These are phyloP conservation scores for Ricinus communis DNA, from an alignment of 345 rosid species.

Conservation along the genomic window DNA sequence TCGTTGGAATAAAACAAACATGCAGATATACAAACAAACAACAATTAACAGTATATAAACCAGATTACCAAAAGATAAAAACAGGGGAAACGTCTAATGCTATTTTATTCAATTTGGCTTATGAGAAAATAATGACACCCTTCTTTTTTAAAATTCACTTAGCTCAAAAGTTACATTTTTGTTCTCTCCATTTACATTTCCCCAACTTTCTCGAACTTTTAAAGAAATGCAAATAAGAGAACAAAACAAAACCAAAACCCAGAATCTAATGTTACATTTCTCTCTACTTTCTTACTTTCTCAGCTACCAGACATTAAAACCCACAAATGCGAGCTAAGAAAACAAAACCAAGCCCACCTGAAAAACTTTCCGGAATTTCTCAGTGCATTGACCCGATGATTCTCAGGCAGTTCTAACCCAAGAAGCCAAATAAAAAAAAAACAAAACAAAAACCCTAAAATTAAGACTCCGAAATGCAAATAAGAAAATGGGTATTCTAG, in stretches of 20 bases:
- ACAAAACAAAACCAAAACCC: not conserved
- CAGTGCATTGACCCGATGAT: not conserved
- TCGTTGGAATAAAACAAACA: not conserved
- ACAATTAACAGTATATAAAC: not conserved
- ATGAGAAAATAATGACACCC: not conserved
- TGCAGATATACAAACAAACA: not conserved
- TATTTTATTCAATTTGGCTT: not conserved
- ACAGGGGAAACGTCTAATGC: not conserved
- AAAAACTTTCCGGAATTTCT: not conserved
- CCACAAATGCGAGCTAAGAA: not conserved
- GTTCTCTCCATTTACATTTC: not conserved
- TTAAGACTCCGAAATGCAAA: not conserved
- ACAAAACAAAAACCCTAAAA: not conserved
- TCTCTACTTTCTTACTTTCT: not conserved
- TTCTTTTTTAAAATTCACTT: not conserved
- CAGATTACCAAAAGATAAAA: not conserved
- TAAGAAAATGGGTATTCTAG: constrained; percentile 3
- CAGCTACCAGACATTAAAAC: constrained; percentile 8
- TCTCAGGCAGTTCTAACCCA: not conserved
- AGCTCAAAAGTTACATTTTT: not conserved
- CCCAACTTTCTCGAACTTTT: not conserved
- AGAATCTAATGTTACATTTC: not conserved
- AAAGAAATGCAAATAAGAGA: not conserved
- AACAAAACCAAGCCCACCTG: constrained; percentile 7
- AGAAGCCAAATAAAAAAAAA: too few species aligned